phyloP scores from a whole-genome alignment of 169 alveolate genomes.

The Hepatocystis sp. region DNA sequence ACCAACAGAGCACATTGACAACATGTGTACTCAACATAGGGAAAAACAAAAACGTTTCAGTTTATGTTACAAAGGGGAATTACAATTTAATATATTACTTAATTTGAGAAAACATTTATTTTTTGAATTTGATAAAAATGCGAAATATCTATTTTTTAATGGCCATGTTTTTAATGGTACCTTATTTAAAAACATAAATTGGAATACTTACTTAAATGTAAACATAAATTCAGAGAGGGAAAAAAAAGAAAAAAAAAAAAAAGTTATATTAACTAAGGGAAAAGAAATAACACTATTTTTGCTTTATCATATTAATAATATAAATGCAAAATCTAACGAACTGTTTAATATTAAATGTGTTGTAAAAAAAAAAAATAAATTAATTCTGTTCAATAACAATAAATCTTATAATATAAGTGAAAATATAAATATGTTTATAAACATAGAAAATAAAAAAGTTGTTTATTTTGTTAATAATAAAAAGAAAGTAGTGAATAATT shows the following conservation, averaged over 20 bases:
- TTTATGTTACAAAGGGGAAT: slow-evolving; percentile 14
- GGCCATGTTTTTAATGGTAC: slow-evolving; percentile 14
- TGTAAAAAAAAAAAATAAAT: slow-evolving; percentile 8
- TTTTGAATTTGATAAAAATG: slow-evolving; percentile 7
- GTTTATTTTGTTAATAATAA: slow-evolving; percentile 11
- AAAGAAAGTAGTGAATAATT: slow-evolving; percentile 3
- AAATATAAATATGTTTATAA: slow-evolving; percentile 11
- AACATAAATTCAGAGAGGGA: too few species aligned
- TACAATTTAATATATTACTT: slow-evolving; percentile 2
- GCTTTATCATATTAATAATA: not conserved
- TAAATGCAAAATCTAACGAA: slow-evolving; percentile 17
- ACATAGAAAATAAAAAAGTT: slow-evolving; percentile 4
- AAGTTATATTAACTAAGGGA: too few species aligned
- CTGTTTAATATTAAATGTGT: not conserved
- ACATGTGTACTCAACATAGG: not conserved
- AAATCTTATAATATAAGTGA: slow-evolving; percentile 22
- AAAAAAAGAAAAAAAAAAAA: too few species aligned
- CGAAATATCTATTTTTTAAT: slow-evolving; percentile 25
- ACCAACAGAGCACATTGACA: not conserved
- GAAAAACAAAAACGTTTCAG: slow-evolving; percentile 7
- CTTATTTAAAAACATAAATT: too few species aligned
- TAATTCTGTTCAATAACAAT: not conserved
- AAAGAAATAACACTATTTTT: slow-evolving; percentile 3
- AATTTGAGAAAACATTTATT: slow-evolving; percentile 28
- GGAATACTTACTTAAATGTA: too few species aligned